These are phyloP conservation scores for Persicaria tinctoria DNA, from an alignment of 148 eudicot species.

Conservation along the genomic window DNA sequence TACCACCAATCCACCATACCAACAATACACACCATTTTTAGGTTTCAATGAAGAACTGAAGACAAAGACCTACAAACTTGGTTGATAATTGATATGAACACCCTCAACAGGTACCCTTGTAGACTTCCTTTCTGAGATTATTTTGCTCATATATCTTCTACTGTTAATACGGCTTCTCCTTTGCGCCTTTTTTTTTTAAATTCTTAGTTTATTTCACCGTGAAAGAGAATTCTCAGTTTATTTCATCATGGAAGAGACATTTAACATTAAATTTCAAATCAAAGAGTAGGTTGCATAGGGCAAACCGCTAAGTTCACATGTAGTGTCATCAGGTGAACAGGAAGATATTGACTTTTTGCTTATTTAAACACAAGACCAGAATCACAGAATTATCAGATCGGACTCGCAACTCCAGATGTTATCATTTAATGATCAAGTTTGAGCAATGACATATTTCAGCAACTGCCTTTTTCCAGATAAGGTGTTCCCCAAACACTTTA, in stretches of 20 bases:
- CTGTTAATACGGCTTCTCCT: neutral
- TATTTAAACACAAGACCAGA: constrained; percentile 2
- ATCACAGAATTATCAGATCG: neutral
- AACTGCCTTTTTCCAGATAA: neutral
- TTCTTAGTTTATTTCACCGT: constrained; percentile 1
- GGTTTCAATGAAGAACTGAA: neutral
- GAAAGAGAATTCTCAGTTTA: constrained; percentile 1
- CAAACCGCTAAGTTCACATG: neutral
- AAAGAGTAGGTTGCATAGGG: neutral
- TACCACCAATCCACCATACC: neutral
- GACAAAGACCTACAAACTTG: neutral
- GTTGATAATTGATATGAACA: neutral
- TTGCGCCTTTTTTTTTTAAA: neutral
- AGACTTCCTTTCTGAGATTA: neutral
- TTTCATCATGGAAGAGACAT: constrained; percentile 1
- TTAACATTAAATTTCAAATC: neutral
- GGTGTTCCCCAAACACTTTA: neutral
- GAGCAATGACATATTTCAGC: neutral
- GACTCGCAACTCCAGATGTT: neutral
- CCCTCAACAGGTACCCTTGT: neutral
- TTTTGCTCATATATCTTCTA: neutral
- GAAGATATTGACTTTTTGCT: neutral
- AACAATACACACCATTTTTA: neutral
- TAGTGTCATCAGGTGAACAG: neutral
- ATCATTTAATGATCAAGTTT: neutral